Conservation (phyloP, 2,329 filamentous ascomycete species). For the Dactylella cylindrospora region DNA sequence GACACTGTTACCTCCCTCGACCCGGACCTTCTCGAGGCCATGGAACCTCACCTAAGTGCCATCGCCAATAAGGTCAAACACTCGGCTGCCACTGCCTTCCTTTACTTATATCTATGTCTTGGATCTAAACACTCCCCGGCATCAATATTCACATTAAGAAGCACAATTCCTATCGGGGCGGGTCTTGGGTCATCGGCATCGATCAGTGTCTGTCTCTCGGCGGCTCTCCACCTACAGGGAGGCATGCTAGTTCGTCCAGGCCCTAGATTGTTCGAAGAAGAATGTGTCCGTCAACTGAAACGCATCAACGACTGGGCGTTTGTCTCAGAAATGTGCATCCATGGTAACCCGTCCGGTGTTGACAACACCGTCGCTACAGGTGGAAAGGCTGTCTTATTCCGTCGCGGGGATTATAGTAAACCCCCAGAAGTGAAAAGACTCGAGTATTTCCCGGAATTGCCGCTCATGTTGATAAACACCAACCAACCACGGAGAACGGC, state of each 20-base stretch:
- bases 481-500: conserved; percentile 82
- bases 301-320: conserved; percentile 98
- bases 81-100: conserved; percentile 77
- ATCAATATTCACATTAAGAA: conserved; percentile 85
- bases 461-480: conserved; percentile 86
- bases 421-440: conserved; percentile 75
- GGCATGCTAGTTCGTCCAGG: conserved; percentile 87
- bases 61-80: conserved; percentile 83
- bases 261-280: conserved; percentile 81
- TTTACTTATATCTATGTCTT: conserved; percentile 89
- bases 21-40: conserved; percentile 73
- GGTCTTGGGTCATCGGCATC: conserved; percentile 93
- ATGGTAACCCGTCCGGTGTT: conserved; percentile 92
- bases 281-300: conserved; percentile 87
- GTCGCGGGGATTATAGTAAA: conserved; percentile 73
- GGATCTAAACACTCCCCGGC: conserved; percentile 76
- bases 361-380: conserved; percentile 95
- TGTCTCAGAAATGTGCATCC: conserved; percentile 94
- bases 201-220: conserved; percentile 82
- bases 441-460: conserved; percentile 87
- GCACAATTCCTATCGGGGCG: conserved; percentile 88
- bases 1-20: conserved; percentile 83
- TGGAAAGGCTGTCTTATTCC: conserved; percentile 91
- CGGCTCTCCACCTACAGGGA: conserved; percentile 82
- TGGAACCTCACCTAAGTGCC: conserved; percentile 73